These are phyloP conservation scores for Dichomitus squalens DNA, from an alignment of 1,284 basidiomycete genomes.

Conservation along the genomic window DNA sequence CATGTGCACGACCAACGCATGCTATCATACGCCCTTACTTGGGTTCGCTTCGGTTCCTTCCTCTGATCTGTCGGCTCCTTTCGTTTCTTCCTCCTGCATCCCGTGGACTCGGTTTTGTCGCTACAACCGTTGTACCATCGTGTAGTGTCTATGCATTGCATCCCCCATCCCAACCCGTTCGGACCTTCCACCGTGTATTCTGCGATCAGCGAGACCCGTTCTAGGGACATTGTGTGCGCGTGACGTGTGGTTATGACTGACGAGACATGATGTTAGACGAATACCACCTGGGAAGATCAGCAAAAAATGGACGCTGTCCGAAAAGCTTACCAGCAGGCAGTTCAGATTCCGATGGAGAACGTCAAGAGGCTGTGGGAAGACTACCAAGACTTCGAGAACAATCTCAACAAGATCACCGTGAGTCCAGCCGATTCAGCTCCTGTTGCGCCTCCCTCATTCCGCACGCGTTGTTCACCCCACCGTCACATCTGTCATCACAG, in stretches of 20 bases:
- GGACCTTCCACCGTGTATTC: constrained; percentile 3
- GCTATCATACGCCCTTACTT: no score
- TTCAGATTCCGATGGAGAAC: constrained; percentile 92
- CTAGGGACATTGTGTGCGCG: neutral
- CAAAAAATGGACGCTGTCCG: constrained; percentile 94
- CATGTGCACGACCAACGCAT: no score
- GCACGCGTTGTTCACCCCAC: constrained; percentile 1
- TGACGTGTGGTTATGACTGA: neutral
- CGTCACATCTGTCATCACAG: constrained; percentile 30
- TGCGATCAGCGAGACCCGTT: neutral
- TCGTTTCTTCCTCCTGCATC: neutral
- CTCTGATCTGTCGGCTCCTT: no score
- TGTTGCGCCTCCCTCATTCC: neutral
- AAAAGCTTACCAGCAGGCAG: constrained; percentile 91
- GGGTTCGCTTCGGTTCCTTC: no score
- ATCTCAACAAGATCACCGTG: constrained; percentile 87
- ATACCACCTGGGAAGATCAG: constrained; percentile 91
- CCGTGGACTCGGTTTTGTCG: constrained; percentile 1
- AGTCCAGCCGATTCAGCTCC: no score
- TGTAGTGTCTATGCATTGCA: constrained; percentile 5
- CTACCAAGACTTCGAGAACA: constrained; percentile 92
- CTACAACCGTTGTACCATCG: constrained; percentile 13
- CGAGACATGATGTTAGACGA: constrained; percentile 15
- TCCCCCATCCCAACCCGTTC: neutral
- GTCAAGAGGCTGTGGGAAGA: constrained; percentile 95